Percentiles rank a stretch among this genome's conserved stretches.
Conservation (phyloP, 2,329 filamentous ascomycete species). For the Remersonia thermophila region DNA sequence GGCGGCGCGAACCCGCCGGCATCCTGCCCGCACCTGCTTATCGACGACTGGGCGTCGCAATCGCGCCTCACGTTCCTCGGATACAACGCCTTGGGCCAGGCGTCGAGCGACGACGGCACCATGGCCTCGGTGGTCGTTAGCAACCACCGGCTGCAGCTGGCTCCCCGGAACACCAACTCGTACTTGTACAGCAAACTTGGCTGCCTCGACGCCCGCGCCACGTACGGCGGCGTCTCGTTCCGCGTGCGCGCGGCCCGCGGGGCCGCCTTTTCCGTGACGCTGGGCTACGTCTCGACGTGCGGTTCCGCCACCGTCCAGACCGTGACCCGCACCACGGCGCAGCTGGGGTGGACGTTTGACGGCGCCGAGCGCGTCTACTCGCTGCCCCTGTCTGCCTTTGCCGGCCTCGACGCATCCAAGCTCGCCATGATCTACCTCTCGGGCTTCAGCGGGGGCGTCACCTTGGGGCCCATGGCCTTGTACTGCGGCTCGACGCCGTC, state of each 20-base stretch:
- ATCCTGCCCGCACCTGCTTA: slow-evolving; percentile 18
- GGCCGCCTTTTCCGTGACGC: slow-evolving; percentile 37
- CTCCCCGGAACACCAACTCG: slow-evolving; percentile 33
- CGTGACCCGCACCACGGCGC: slow-evolving; percentile 28
- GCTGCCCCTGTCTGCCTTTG: slow-evolving; percentile 41
- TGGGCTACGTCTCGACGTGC: slow-evolving; percentile 36
- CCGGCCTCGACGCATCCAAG: slow-evolving; percentile 37
- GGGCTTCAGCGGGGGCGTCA: slow-evolving; percentile 28
- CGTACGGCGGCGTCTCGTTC: slow-evolving; percentile 43
- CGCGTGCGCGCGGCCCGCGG: slow-evolving; percentile 41
- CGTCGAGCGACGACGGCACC: slow-evolving; percentile 43
- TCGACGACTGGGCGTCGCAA: slow-evolving; percentile 51
- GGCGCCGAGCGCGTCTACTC: slow-evolving; percentile 47
- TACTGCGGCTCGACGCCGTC: slow-evolving; percentile 41
- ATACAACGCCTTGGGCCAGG: slow-evolving; percentile 45
- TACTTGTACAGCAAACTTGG: slow-evolving; percentile 48
- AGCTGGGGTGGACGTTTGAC: slow-evolving; percentile 49
- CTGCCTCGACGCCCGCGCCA: slow-evolving; percentile 37
- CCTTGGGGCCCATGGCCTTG: slow-evolving; percentile 43
- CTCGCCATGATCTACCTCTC: slow-evolving; percentile 40
- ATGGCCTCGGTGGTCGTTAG: slow-evolving; percentile 43
- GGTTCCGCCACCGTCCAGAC: slow-evolving; percentile 25
- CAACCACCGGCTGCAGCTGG: slow-evolving; percentile 39
- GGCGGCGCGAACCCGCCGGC: slow-evolving; percentile 9
- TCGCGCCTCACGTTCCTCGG: slow-evolving; percentile 48